Evolutionary conservation across 257 asterid genomes (phyloP), one percentile per base, ranked within the genome.

Genomic region (Solanum commersonii): DNA sequence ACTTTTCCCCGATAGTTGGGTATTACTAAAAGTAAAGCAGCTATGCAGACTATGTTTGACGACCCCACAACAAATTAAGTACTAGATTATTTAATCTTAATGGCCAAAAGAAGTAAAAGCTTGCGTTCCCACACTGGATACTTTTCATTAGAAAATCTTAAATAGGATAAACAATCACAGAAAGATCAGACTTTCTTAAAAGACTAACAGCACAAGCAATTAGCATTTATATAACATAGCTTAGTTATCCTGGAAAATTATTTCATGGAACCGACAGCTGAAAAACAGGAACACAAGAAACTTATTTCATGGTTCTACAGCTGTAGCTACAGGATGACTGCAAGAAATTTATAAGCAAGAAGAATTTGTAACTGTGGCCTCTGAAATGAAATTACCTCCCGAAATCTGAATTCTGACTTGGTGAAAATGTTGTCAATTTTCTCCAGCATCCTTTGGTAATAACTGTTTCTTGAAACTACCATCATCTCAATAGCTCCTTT

Each of bases 361-460:
- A 42, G 29, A 85, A n/a, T 10, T 18, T 27, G 85, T 11, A 46
- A 81, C 6, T 16, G 42, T 46, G 42, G 85, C 85, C 85, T 81
- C 42, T 46, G n/a, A 72, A 23, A 40, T 37, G 68, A 33, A 87
- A 38, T 88, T 94, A 97, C 99, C 99, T 91, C 93, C 84, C 40
- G 94, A 87, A 85, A 91, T 84, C 91, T 93, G 90, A 96, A 93
- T 87, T 94, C 96, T 84, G 94, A 94, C 87, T 92, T 94, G 37
- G 93, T 88, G 46, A 92, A 90, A 88, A 90, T 84, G 84, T 88
- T 89, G 84, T 93, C 98, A 91, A 93, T 90, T 90, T 94, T 95
- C 88, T 92, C 98, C 89, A 93, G 94, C 98, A 92, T 93, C 90
- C 88, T 91, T 81, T 94, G 90, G 87, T 97, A 95, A 90, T 94